phyloP scores from a whole-genome alignment of 495 filamentous ascomycete species.

The Podospora bellae-mahoneyi region DNA sequence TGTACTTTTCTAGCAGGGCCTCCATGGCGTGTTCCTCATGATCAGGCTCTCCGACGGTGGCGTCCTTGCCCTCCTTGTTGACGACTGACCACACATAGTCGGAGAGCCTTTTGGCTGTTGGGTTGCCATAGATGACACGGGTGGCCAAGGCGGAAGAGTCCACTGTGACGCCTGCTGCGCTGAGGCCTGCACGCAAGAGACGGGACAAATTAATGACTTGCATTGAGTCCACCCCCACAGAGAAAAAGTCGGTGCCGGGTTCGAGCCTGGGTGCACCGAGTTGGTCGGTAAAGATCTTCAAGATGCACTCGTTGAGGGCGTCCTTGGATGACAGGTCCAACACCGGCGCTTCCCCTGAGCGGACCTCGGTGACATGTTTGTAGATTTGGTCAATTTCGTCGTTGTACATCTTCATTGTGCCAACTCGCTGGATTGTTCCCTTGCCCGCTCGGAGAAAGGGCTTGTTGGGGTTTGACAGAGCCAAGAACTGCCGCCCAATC shows the following conservation, averaged over 20 bases:
- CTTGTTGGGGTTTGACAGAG: conserved; percentile 44
- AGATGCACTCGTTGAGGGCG: conserved; percentile 34
- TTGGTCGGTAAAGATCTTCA: conserved; percentile 31
- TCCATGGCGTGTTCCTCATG: conserved; percentile 35
- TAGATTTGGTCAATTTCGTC: conserved; percentile 54
- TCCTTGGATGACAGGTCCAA: conserved; percentile 35
- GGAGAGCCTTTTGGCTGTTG: conserved; percentile 36
- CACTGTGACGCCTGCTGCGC: conserved; percentile 29
- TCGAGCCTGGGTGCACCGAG: conserved; percentile 32
- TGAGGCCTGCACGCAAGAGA: conserved; percentile 33
- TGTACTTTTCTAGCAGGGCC: conserved; percentile 41
- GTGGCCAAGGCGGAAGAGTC: conserved; percentile 34
- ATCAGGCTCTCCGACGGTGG: conserved; percentile 8
- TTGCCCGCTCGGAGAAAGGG: conserved; percentile 56
- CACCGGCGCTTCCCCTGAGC: conserved; percentile 17
- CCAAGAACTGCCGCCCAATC: conserved; percentile 40
- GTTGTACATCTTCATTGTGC: conserved; percentile 48
- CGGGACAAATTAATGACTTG: conserved; percentile 44
- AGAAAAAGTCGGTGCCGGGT: conserved; percentile 44
- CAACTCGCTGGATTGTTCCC: conserved; percentile 51
- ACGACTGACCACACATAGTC: conserved; percentile 29
- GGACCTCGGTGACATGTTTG: conserved; percentile 22
- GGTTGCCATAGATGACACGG: conserved; percentile 41
- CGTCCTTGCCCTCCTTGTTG: conserved; percentile 21
- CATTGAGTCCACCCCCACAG: conserved; percentile 51